A percentile compares a stretch with the other conserved stretches of the same genome.
phyloP scores from a whole-genome alignment of 2,329 filamentous ascomycete species.

The Ophiostoma australiae region DNA sequence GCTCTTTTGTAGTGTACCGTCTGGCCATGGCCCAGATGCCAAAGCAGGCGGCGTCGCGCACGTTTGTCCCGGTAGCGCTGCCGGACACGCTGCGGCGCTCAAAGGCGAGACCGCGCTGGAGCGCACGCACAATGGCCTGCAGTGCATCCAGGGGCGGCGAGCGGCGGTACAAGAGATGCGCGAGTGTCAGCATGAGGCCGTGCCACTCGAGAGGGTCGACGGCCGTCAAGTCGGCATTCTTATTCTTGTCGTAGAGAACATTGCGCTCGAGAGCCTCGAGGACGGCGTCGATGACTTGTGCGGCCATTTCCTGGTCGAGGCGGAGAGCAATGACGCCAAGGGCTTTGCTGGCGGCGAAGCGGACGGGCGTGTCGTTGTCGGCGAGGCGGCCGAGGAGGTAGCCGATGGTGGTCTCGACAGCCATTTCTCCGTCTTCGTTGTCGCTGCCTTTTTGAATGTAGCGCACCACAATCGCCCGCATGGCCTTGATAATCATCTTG shows the following conservation, averaged over 20 bases:
- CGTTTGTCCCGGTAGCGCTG: constrained; percentile 79
- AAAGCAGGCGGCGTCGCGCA: constrained; percentile 92
- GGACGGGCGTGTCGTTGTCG: constrained; percentile 86
- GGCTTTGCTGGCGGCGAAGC: constrained; percentile 86
- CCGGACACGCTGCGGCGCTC: constrained; percentile 84
- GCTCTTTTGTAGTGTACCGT: constrained; percentile 75
- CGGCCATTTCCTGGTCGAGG: constrained; percentile 72
- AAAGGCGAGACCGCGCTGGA: constrained; percentile 77
- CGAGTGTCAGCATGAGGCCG: constrained; percentile 79
- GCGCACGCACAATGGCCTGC: constrained; percentile 66
- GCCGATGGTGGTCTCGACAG: constrained; percentile 79
- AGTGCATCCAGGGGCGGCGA: constrained; percentile 70
- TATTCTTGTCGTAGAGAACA: constrained; percentile 34
- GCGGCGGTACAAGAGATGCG: constrained; percentile 78
- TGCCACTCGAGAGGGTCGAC: constrained; percentile 88
- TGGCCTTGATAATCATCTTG: constrained; percentile 79
- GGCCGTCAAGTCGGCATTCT: constrained; percentile 58
- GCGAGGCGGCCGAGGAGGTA: constrained; percentile 71
- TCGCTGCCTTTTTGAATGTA: constrained; percentile 43
- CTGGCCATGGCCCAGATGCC: constrained; percentile 90
- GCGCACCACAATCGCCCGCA: constrained; percentile 64
- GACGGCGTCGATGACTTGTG: constrained; percentile 81
- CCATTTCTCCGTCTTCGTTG: constrained; percentile 55
- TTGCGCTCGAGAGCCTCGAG: constrained; percentile 62
- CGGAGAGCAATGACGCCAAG: constrained; percentile 81